Evolutionary conservation across 345 rosid genomes (phyloP).

Genomic region (Murraya koenigii): DNA sequence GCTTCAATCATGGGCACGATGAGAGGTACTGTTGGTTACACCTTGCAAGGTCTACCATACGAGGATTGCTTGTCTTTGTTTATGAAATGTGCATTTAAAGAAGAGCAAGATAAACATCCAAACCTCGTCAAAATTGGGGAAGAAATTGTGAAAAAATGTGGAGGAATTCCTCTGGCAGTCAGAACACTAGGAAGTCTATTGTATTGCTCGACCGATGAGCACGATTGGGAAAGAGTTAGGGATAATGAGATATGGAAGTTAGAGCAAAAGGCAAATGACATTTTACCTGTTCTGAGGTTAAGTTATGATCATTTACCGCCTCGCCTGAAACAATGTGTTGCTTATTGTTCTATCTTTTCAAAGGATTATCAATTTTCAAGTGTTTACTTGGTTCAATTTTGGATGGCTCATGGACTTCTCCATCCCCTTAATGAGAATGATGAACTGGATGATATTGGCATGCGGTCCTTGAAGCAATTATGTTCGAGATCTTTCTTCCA

Average conservation of each 20-base stretch:
- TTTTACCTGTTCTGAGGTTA: conserved; percentile 4
- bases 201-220: background rate
- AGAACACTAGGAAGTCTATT: conserved; percentile 5
- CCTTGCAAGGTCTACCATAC: background rate
- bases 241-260: conserved; percentile 30
- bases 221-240: conserved; percentile 13
- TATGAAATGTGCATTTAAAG: background rate
- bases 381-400: background rate
- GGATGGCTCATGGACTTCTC: conserved; percentile 20
- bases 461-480: conserved; percentile 12
- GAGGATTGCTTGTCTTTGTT: background rate
- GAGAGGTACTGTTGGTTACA: background rate
- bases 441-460: conserved; percentile 3
- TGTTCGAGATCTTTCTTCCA: too few relatives aligned
- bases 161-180: conserved; percentile 8
- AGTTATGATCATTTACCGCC: conserved; percentile 14
- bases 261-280: background rate
- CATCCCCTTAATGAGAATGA: background rate
- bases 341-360: conserved; percentile 25
- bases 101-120: background rate
- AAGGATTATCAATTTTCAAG: background rate
- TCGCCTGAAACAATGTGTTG: conserved; percentile 12
- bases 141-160: background rate
- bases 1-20: background rate
- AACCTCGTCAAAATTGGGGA: background rate